Evolutionary conservation across 345 rosid genomes (phyloP).

Genomic region (Populus pruinosa): DNA sequence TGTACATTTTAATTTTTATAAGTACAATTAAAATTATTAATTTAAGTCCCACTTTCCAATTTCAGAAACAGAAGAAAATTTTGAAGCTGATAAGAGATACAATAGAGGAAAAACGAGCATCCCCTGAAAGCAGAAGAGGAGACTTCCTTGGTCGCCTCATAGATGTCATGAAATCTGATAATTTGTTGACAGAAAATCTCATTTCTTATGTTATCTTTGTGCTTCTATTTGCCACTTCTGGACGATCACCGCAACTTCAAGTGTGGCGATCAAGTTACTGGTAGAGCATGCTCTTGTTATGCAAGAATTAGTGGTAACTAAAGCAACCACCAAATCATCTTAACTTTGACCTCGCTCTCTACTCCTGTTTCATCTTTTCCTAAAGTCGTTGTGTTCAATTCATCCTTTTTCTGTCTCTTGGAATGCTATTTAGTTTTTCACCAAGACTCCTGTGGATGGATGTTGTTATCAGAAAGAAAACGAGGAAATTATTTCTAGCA

Average conservation of each 20-base stretch:
- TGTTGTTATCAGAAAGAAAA: no score
- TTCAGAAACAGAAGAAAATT: slow-evolving; percentile 20
- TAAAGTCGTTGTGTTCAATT: no score
- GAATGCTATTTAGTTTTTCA: no score
- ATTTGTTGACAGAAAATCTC: slow-evolving; percentile 7
- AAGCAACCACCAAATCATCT: not conserved
- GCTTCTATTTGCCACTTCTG: slow-evolving; percentile 23
- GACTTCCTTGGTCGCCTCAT: slow-evolving; percentile 23
- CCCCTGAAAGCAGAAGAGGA: not conserved
- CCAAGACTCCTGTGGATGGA: no score
- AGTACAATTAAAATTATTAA: no score
- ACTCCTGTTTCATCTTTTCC: no score
- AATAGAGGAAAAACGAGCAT: slow-evolving; percentile 13
- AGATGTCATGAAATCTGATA: slow-evolving; percentile 4
- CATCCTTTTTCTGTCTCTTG: no score
- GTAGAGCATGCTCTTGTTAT: slow-evolving; percentile 16
- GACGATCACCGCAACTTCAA: slow-evolving; percentile 22
- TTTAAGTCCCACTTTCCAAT: not conserved
- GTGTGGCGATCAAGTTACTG: slow-evolving; percentile 18
- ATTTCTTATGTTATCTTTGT: slow-evolving; percentile 16
- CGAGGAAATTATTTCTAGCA: no score
- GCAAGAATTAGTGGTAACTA: slow-evolving; percentile 14
- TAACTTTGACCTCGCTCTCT: no score
- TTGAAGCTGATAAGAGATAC: slow-evolving; percentile 11
- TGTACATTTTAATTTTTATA: no score